Evolutionary conservation across 345 rosid genomes (phyloP).

Genomic region (Populus pruinosa): DNA sequence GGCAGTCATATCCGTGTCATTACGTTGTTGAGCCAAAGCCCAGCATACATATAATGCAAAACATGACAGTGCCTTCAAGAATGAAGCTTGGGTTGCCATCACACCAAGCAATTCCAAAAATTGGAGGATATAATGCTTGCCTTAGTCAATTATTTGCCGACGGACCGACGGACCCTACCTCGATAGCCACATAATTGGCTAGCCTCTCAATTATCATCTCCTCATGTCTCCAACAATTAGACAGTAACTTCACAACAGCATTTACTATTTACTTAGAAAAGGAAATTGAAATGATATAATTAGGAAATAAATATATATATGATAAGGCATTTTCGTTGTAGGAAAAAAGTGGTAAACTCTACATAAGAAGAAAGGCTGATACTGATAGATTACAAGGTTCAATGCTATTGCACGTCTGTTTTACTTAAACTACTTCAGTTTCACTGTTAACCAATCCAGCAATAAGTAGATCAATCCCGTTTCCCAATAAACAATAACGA

Average conservation of each 20-base stretch:
- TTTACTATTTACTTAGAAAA: neutral
- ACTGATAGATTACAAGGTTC: neutral
- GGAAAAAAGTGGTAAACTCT: neutral
- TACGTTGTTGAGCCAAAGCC: neutral
- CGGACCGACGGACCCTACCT: constrained; percentile 16
- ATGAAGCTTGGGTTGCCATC: neutral
- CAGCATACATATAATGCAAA: neutral
- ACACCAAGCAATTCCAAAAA: neutral
- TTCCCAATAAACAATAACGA: neutral
- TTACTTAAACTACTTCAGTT: neutral
- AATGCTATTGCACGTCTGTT: neutral
- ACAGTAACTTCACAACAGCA: neutral
- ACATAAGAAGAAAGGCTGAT: neutral
- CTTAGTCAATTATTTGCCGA: constrained; percentile 8
- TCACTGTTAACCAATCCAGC: neutral
- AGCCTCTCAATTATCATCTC: constrained; percentile 21
- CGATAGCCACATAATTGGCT: constrained; percentile 4
- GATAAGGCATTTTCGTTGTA: neutral
- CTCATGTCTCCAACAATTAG: constrained; percentile 9
- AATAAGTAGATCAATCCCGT: neutral
- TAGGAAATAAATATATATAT: neutral
- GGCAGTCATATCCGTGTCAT: neutral
- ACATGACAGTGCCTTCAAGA: neutral
- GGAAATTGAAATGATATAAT: neutral
- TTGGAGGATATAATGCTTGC: neutral